These are phyloP conservation scores for Entomortierella beljakovae DNA, from an alignment of 192 early-diverging fungal genomes.

Conservation along the genomic window DNA sequence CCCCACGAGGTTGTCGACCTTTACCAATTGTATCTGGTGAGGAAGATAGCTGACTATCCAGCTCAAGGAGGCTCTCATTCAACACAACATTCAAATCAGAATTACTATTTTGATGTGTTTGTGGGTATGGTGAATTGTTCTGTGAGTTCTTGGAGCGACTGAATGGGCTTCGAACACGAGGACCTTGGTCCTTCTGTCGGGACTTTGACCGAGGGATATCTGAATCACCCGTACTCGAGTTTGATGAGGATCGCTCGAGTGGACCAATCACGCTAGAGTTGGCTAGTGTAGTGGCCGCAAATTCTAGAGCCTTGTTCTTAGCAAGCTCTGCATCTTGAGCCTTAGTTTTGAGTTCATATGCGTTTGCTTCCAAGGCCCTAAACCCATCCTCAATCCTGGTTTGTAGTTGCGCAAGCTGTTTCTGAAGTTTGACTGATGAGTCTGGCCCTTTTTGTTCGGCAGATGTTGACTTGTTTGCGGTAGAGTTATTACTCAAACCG, in stretches of 20 bases:
- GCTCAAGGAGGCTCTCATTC: slow-evolving; percentile 41
- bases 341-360: slow-evolving; percentile 26
- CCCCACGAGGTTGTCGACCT: background rate
- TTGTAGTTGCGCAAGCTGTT: slow-evolving; percentile 22
- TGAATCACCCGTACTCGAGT: slow-evolving; percentile 4
- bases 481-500: slow-evolving; percentile 9
- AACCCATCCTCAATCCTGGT: slow-evolving; percentile 40
- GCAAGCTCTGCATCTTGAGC: slow-evolving; percentile 27
- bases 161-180: background rate
- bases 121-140: background rate
- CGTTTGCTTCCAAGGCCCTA: slow-evolving; percentile 18
- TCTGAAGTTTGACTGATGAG: background rate
- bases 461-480: background rate
- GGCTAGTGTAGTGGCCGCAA: slow-evolving; percentile 26
- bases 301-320: slow-evolving; percentile 41
- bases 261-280: slow-evolving; percentile 1
- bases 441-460: background rate
- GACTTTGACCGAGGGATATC: slow-evolving; percentile 5
- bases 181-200: background rate
- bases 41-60: slow-evolving; percentile 33
- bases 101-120: slow-evolving; percentile 11
- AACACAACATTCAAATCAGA: slow-evolving; percentile 36
- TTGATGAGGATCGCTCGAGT: background rate
- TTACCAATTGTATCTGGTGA: background rate
- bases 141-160: slow-evolving; percentile 2